A percentile compares a stretch with the other conserved stretches of the same genome.
Evolutionary conservation across 805 yeast species (phyloP).

Genomic region (Lipomyces kockii): DNA sequence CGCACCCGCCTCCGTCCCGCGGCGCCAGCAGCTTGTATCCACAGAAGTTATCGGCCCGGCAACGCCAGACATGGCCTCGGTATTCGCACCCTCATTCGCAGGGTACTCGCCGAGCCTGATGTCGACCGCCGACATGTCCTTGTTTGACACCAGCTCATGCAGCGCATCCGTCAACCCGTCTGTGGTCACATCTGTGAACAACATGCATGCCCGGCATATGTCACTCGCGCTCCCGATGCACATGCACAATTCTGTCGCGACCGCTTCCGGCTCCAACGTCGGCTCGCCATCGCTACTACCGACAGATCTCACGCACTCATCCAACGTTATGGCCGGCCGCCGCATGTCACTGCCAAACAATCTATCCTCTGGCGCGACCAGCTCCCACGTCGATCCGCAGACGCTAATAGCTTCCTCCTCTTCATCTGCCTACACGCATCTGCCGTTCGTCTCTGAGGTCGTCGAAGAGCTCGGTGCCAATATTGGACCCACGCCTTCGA

Average conservation of each 20-base stretch:
- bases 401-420: slow-evolving; percentile 1
- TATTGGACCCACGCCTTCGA: neutral
- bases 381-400: slow-evolving; percentile 6
- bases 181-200: neutral
- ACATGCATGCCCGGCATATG: neutral
- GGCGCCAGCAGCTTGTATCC: neutral
- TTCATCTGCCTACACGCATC: neutral
- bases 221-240: neutral
- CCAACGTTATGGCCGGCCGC: slow-evolving; percentile 23
- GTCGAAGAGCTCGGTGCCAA: neutral
- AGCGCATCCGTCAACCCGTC: neutral
- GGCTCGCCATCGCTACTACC: slow-evolving; percentile 5
- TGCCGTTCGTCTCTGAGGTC: slow-evolving; percentile 1
- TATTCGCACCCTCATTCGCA: neutral
- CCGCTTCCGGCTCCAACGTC: neutral
- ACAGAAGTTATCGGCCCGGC: neutral
- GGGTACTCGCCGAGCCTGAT: neutral
- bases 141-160: neutral
- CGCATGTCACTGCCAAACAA: slow-evolving; percentile 14
- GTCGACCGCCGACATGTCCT: slow-evolving; percentile 1
- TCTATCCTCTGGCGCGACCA: slow-evolving; percentile 1
- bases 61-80: neutral
- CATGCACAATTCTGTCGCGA: neutral
- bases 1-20: neutral
- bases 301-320: slow-evolving; percentile 19